Evolutionary conservation across 2,329 filamentous ascomycete genomes (phyloP), one percentile per base, ranked within the genome.

Genomic region (Bipolaris zeicola): DNA sequence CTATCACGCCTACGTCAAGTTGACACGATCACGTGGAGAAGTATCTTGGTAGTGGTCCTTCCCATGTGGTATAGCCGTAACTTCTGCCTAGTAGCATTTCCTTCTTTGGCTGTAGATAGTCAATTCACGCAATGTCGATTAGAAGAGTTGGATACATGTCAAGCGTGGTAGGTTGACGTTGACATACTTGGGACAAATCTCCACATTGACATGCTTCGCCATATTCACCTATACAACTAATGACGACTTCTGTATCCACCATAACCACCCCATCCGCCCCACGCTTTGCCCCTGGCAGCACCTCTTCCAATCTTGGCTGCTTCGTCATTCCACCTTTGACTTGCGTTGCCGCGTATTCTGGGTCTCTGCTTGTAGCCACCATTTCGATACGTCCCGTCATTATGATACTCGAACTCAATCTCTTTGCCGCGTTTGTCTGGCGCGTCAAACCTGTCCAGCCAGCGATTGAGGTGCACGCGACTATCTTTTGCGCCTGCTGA

Each of bases 371-470:
- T 57, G 13, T 39, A 39, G 3, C 54, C 54, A 6, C 54, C 54
- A 11, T 52, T 53, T 6, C 3, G 0, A n/a, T 47, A 57, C 33
- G 54, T 33, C 16, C 42, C 48, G 8, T 57, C 54, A 7, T 28
- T n/a, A 1, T 10, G 20, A 20, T 61, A 61, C 18, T 49, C 52
- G 6, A 61, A 52, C 16, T 53, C 22, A 18, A 61, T 53, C 14
- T 60, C 59, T 10, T 45, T 45, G 0, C 59, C 59, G 16, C 59
- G 34, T 14, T 58, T 55, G 1, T 36, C 49, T 6, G 59, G 52
- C 1, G 44, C 36, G 28, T 60, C 59, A 16, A 61, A 61, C 3
- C 57, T 31, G 1, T 61, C 53, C 16, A 61, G 18, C 59, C 59
- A 61, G 16, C 59, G 46, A 46, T 61, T 61, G 5, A 61, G 20